phyloP scores from a whole-genome alignment of 495 filamentous ascomycete species.

The Aspergillus haitiensis region DNA sequence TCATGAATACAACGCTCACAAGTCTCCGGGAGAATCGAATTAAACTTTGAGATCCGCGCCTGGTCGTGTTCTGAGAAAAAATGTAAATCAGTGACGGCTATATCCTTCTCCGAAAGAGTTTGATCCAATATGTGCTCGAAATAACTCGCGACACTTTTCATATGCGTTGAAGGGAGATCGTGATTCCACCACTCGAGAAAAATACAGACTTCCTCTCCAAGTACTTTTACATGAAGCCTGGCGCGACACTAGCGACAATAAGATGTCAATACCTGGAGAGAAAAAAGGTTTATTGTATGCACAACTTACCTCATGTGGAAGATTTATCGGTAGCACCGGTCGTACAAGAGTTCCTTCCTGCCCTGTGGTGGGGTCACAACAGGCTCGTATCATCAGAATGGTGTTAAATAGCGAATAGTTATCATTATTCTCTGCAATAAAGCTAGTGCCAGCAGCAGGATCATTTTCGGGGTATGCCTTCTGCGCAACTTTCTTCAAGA shows the following conservation, averaged over 20 bases:
- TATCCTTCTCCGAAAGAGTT: conserved; percentile 31
- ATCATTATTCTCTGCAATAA: conserved; percentile 14
- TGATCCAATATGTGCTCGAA: conserved; percentile 38
- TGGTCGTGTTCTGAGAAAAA: conserved; percentile 42
- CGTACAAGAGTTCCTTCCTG: conserved; percentile 24
- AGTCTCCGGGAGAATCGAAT: conserved; percentile 29
- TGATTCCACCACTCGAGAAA: conserved; percentile 51
- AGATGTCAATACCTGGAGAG: conserved; percentile 4
- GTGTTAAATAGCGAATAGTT: conserved; percentile 40
- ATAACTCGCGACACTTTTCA: conserved; percentile 43
- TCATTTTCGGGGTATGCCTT: conserved; percentile 14
- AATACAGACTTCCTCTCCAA: conserved; percentile 42
- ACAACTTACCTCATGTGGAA: conserved; percentile 39
- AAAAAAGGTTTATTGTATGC: neutral
- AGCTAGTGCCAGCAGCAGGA: conserved; percentile 8
- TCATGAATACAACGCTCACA: conserved; percentile 55
- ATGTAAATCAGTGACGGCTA: conserved; percentile 34
- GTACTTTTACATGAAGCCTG: conserved; percentile 47
- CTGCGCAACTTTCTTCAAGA: conserved; percentile 34
- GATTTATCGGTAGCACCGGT: conserved; percentile 33
- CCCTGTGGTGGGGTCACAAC: conserved; percentile 23
- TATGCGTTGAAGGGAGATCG: conserved; percentile 45
- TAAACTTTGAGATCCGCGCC: conserved; percentile 45
- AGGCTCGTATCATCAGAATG: conserved; percentile 42
- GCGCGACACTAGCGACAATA: conserved; percentile 40